Evolutionary conservation across 2,329 filamentous ascomycete genomes (phyloP), one percentile per base, ranked within the genome.

Genomic region (Claviceps sp.): DNA sequence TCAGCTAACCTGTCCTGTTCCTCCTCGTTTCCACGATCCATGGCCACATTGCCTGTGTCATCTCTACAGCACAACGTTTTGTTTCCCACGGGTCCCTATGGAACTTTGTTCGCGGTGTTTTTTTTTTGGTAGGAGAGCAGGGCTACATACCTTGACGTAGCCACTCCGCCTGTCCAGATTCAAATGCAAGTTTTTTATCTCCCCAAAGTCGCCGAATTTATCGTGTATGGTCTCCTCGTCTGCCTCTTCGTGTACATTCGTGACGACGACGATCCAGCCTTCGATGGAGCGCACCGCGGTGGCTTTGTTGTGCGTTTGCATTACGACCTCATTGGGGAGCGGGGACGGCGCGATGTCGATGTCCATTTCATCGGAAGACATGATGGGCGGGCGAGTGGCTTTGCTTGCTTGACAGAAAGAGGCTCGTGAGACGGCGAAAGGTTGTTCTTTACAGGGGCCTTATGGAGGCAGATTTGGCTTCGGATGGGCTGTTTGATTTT

Each of bases 201-300:
- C 85, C 60, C 88, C 88, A 63, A 78, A 93, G 61, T 93, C 87
- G 62, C 81, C 85, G 66, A 93, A 93, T 66, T 82, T 77, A 66
- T 93, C 88, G 62, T 85, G 85, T 52, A 93, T 67, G 46, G 87
- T 83, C 71, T 93, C 87, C 70, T 93, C 87, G 60, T 84, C 85
- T 48, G 87, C 86, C 68, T 93, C 87, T 65, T 93, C 87, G 71
- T 93, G 87, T 38, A 93, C 84, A 63, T 93, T 93, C 50, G 87
- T 90, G 58, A 87, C 87, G 56, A 89, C 82, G 62, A 93, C 75
- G 68, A 93, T 93, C 88, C 88, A 93, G 60, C 88, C 87, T 70
- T 93, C 87, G 63, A 93, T 90, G 52, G 85, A 89, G 61, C 87
- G 86, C 54, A 93, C 87, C 24, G 87, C 87, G 1, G 83, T 88